Evolutionary conservation across 1,284 basidiomycete species (phyloP).

Genomic region (Thelephora terrestris): DNA sequence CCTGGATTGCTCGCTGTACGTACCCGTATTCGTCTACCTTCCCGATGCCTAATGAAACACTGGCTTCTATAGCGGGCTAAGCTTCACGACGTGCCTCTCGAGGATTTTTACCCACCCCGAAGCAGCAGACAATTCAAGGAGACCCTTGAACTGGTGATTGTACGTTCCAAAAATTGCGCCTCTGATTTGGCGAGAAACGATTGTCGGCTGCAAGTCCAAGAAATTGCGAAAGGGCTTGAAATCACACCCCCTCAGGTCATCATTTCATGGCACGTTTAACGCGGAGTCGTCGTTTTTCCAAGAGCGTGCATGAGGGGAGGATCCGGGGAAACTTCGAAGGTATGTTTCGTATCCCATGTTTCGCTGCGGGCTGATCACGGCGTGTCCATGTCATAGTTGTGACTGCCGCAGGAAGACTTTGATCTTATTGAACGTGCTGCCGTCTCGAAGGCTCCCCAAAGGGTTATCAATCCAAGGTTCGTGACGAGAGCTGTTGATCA

Average conservation of each 20-base stretch:
- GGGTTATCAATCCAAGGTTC: constrained; percentile 60
- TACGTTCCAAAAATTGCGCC: constrained; percentile 23
- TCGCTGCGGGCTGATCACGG: not conserved
- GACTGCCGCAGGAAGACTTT: constrained; percentile 44
- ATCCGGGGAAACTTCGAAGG: too few relatives aligned
- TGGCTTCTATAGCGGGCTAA: too few relatives aligned
- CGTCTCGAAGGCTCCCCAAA: constrained; percentile 36
- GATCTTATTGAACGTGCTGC: constrained; percentile 53
- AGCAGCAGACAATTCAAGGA: too few relatives aligned
- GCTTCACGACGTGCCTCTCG: too few relatives aligned
- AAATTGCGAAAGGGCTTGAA: constrained; percentile 51
- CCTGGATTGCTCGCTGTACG: constrained; percentile 65
- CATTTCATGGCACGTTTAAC: constrained; percentile 73
- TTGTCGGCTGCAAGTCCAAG: constrained; percentile 42
- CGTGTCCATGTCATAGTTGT: constrained; percentile 29
- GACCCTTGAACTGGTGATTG: constrained; percentile 44
- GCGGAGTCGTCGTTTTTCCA: constrained; percentile 74
- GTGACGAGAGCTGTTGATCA: too few relatives aligned
- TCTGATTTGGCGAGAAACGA: too few relatives aligned
- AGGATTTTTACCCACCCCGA: too few relatives aligned
- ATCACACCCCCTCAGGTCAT: constrained; percentile 71
- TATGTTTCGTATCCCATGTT: constrained; percentile 17
- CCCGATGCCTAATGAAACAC: not conserved
- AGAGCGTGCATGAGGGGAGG: constrained; percentile 69
- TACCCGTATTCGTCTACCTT: not conserved